Conservation (phyloP, 768 basidiomycete genomes). For the Coprinopsis cinerea region DNA sequence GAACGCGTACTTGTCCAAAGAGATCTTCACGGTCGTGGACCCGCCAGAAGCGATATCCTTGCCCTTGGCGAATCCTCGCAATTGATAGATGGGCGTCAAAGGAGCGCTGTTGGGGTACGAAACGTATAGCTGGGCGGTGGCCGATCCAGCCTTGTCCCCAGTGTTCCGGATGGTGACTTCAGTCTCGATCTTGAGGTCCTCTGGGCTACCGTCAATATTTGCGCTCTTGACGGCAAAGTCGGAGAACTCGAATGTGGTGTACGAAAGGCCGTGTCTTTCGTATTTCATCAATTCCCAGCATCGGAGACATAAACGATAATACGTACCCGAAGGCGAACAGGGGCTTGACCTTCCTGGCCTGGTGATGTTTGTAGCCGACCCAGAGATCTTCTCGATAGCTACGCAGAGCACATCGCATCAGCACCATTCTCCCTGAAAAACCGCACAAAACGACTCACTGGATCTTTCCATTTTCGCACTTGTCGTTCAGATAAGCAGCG, state of each 20-base stretch:
- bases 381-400: slow-evolving; percentile 57
- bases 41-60: slow-evolving; percentile 43
- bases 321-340: slow-evolving; percentile 66
- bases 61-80: slow-evolving; percentile 64
- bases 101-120: slow-evolving; percentile 43
- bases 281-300: not conserved
- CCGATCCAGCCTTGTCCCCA: slow-evolving; percentile 47
- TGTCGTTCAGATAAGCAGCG: slow-evolving; percentile 53
- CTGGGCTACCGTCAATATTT: slow-evolving; percentile 15
- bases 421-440: not conserved
- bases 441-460: slow-evolving; percentile 21
- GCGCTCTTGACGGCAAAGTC: slow-evolving; percentile 33
- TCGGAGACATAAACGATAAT: not conserved
- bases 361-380: slow-evolving; percentile 68
- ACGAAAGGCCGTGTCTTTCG: slow-evolving; percentile 65
- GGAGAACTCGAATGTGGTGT: slow-evolving; percentile 60
- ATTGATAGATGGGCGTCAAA: slow-evolving; percentile 51
- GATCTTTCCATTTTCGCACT: slow-evolving; percentile 53
- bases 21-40: slow-evolving; percentile 33
- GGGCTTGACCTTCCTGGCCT: slow-evolving; percentile 44
- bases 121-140: slow-evolving; percentile 65
- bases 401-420: not conserved
- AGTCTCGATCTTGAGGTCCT: slow-evolving; percentile 31
- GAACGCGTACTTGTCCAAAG: slow-evolving; percentile 63
- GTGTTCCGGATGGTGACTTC: slow-evolving; percentile 48